Conservation (phyloP, 768 basidiomycete species). For the Peribolospora baueri region DNA sequence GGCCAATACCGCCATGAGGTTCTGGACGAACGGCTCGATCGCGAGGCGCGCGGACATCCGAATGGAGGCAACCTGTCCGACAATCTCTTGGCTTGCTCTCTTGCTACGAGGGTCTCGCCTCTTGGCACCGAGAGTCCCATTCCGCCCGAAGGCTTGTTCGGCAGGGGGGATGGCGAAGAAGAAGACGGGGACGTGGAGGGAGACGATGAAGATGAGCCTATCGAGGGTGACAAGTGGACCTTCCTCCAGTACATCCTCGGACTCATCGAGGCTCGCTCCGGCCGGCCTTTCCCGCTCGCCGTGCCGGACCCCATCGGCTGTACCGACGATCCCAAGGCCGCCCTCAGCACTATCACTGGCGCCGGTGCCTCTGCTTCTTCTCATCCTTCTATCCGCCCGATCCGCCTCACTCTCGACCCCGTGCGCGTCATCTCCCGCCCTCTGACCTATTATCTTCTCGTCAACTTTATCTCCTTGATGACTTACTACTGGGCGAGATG, state of each 20-base stretch:
- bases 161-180: slow-evolving; percentile 1
- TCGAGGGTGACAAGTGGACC: slow-evolving; percentile 6
- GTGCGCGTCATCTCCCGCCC: slow-evolving; percentile 48
- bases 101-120: background rate
- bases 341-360: too few species aligned
- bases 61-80: background rate
- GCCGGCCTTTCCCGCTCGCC: slow-evolving; percentile 5
- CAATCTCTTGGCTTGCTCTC: background rate
- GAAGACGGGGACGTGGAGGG: background rate
- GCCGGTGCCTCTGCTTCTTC: too few species aligned
- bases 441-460: slow-evolving; percentile 23
- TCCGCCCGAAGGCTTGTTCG: background rate
- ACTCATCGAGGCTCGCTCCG: slow-evolving; percentile 12
- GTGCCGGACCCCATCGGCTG: too few species aligned
- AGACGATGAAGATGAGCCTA: slow-evolving; percentile 1
- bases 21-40: background rate
- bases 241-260: slow-evolving; percentile 10
- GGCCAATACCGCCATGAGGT: background rate
- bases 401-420: slow-evolving; percentile 53
- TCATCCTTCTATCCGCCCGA: slow-evolving; percentile 21
- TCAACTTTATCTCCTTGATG: slow-evolving; percentile 4
- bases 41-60: background rate
- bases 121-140: background rate
- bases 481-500: slow-evolving; percentile 3
- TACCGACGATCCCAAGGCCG: background rate